Base-by-base conservation (phyloP, 2,329 filamentous ascomycete genomes). In the Aspergillaceae sp. region DNA sequence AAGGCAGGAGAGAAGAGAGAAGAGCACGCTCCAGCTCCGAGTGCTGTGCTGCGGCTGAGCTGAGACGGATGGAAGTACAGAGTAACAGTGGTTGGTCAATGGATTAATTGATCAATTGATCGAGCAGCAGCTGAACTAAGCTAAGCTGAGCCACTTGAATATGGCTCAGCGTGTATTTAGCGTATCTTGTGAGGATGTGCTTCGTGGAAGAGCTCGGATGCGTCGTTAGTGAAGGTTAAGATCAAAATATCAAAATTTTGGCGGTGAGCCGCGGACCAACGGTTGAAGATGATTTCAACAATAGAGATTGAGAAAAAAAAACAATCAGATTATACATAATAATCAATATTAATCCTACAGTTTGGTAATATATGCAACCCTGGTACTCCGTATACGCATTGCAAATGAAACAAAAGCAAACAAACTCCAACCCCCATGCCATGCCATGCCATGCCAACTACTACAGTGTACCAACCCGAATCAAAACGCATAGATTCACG, bases 401-500 rank as follows among this genome's bases (percentile, higher is more conserved):
- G 6, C 30, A 32, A 6, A 32, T 32, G 6, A 32, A 32, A 32
- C 30, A 5, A 5, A 32, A 32, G 30, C 30, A 32, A 27, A 38
- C 19, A 19, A 38, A 38, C 36, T 38, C 36, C 36, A 38, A 27
- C 26, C 19, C 19, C 36, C 26, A 19, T 38, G 7, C 36, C 36
- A 38, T 38, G 36, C 36, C 26, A 26, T 28, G 1, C 9, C 6
- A 7, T 19, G 5, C 36, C n/a, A 2, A 2, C 19, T 27, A 19
- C 36, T 26, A 19, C 7, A 26, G 9, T 19, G 26, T 27, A 41
- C 29, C 26, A 19, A 19, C 19, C 19, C 19, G 19, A 19, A 19
- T 19, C 19, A 19, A 19, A 19, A 19, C 19, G 19, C 19, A 19
- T 19, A 19, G 19, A 19, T 19, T 26, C 47, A 66, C 29, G 56